Conservation (phyloP, 129 eudicot genomes). For the Tagetes patula region DNA sequence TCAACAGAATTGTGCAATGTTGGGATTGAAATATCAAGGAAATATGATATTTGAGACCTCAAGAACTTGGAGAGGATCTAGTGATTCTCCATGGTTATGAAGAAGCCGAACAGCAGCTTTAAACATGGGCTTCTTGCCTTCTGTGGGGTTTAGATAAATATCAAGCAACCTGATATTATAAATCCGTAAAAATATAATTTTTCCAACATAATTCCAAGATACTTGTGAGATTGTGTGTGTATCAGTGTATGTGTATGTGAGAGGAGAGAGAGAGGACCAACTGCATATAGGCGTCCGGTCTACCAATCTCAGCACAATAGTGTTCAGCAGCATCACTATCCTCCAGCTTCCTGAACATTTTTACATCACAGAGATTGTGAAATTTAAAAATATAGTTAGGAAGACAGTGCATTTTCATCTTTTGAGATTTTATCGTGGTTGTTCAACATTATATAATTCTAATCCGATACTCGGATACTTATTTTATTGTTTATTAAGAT, state of each 20-base stretch:
- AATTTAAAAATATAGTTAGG: background rate
- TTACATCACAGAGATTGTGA: slow-evolving; percentile 9
- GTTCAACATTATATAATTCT: background rate
- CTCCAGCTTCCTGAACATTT: slow-evolving; percentile 73
- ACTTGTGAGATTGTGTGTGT: slow-evolving; percentile 4
- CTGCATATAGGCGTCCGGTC: slow-evolving; percentile 99
- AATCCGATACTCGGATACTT: background rate
- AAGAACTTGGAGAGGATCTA: slow-evolving; percentile 88
- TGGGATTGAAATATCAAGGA: background rate
- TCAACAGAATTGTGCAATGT: background rate
- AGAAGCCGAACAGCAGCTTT: slow-evolving; percentile 95
- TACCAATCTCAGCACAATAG: slow-evolving; percentile 94
- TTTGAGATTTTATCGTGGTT: background rate
- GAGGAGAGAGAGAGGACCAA: slow-evolving; percentile 44
- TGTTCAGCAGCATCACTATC: slow-evolving; percentile 96
- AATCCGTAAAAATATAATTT: slow-evolving; percentile 10
- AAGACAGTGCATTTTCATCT: background rate
- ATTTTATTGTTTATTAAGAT: slow-evolving; percentile 10
- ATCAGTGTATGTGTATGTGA: slow-evolving; percentile 15
- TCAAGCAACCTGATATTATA: slow-evolving; percentile 78
- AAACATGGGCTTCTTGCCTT: slow-evolving; percentile 95
- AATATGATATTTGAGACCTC: slow-evolving; percentile 51
- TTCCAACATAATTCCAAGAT: background rate
- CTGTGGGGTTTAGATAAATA: slow-evolving; percentile 82
- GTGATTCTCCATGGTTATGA: slow-evolving; percentile 90